phyloP scores from a whole-genome alignment of 352 stramenopile genomes.

The Pythium volutum region DNA sequence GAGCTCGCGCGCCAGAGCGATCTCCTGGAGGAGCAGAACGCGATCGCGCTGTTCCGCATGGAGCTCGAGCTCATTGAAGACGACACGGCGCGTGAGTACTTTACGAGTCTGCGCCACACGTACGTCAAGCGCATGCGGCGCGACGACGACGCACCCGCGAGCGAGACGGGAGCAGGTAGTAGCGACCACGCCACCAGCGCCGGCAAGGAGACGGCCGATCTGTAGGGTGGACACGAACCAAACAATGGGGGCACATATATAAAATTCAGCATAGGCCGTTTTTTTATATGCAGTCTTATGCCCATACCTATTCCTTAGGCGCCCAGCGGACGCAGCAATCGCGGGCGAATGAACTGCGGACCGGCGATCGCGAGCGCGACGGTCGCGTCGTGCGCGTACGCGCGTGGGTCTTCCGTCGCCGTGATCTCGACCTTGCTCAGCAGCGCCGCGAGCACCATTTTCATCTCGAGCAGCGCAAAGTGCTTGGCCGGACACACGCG shows the following conservation, averaged over 20 bases:
- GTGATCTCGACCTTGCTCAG: conserved; percentile 42
- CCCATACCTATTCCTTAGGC: too few species aligned
- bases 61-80: conserved; percentile 50
- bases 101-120: conserved; percentile 38
- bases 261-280: too few species aligned
- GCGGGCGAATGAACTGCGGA: conserved; percentile 5
- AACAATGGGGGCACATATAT: too few species aligned
- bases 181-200: too few species aligned
- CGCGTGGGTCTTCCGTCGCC: conserved; percentile 27
- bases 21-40: conserved; percentile 72
- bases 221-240: background rate
- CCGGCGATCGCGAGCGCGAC: conserved; percentile 43
- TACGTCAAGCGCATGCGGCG: conserved; percentile 53
- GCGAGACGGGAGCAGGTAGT: background rate
- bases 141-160: background rate
- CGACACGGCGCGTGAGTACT: conserved; percentile 40
- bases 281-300: too few species aligned
- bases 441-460: conserved; percentile 43
- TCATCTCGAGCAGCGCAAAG: conserved; percentile 60
- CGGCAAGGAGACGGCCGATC: background rate
- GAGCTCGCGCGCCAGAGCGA: conserved; percentile 62
- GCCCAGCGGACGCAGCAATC: too few species aligned
- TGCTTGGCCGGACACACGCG: conserved; percentile 59
- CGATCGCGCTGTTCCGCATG: conserved; percentile 58
- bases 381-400: conserved; percentile 18